phyloP scores from a whole-genome alignment of 768 basidiomycete genomes.

The Harrya chromipes region DNA sequence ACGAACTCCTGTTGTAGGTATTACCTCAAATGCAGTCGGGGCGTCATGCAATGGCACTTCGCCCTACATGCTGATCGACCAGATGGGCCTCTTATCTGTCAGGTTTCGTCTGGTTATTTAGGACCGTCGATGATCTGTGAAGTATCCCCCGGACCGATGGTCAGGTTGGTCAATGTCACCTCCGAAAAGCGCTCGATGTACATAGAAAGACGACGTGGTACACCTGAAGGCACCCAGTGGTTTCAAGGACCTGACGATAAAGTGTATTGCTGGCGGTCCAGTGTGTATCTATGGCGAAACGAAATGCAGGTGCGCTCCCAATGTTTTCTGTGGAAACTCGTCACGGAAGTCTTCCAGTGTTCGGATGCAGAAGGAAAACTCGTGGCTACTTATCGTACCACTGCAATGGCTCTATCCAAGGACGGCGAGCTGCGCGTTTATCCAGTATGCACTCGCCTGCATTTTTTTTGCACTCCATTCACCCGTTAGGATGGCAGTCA shows the following conservation, averaged over 20 bases:
- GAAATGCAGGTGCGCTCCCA: conserved; percentile 23
- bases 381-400: conserved; percentile 28
- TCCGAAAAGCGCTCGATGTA: conserved; percentile 7
- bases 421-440: conserved; percentile 28
- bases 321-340: background rate
- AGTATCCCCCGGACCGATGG: conserved; percentile 1
- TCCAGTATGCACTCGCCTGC: conserved; percentile 16
- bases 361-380: conserved; percentile 15
- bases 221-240: conserved; percentile 14
- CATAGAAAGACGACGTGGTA: conserved; percentile 12
- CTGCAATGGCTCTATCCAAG: conserved; percentile 22
- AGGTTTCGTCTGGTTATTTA: conserved; percentile 19
- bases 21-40: conserved; percentile 18
- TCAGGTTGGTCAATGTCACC: conserved; percentile 11
- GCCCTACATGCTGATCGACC: conserved; percentile 17
- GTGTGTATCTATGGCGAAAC: conserved; percentile 9
- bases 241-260: conserved; percentile 24
- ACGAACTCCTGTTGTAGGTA: conserved; percentile 14
- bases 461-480: background rate
- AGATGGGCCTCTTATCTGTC: conserved; percentile 18
- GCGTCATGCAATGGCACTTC: conserved; percentile 18
- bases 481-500: conserved; percentile 7
- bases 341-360: conserved; percentile 10
- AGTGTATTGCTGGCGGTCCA: conserved; percentile 22
- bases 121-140: conserved; percentile 13